Percentiles rank a stretch among this genome's conserved stretches.
Conservation (phyloP, 164 flowering plant genomes). For the Santalum album region DNA sequence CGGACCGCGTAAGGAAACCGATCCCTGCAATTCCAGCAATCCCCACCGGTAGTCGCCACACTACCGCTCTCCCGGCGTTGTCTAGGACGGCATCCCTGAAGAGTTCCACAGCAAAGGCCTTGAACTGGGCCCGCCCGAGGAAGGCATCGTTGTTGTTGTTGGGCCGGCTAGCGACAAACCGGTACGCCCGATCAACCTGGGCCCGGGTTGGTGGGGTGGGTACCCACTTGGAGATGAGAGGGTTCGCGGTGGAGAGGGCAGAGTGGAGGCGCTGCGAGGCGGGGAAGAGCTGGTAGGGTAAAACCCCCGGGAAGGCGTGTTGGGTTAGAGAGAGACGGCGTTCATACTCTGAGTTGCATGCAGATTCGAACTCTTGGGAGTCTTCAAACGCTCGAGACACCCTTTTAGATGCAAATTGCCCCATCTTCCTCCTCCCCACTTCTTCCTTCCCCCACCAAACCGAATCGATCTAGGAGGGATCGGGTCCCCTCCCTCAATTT, state of each 20-base stretch:
- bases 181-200: constrained; percentile 53
- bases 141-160: not conserved
- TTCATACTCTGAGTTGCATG: constrained; percentile 45
- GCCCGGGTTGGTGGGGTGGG: constrained; percentile 46
- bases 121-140: constrained; percentile 28
- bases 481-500: no score
- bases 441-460: constrained; percentile 24
- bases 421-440: constrained; percentile 23
- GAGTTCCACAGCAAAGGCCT: constrained; percentile 45
- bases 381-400: constrained; percentile 21
- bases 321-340: constrained; percentile 47
- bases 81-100: constrained; percentile 37
- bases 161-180: constrained; percentile 7
- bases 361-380: constrained; percentile 46
- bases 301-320: constrained; percentile 61
- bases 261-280: constrained; percentile 56
- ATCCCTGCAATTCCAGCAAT: constrained; percentile 59
- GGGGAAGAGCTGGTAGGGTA: constrained; percentile 68
- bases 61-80: constrained; percentile 31
- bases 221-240: constrained; percentile 53
- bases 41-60: constrained; percentile 42
- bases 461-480: no score
- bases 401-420: constrained; percentile 46
- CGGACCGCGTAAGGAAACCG: constrained; percentile 37
- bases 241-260: constrained; percentile 26